These are phyloP conservation scores for Chlorella vulgaris DNA, from an alignment of 139 green algal species.

Conservation along the genomic window DNA sequence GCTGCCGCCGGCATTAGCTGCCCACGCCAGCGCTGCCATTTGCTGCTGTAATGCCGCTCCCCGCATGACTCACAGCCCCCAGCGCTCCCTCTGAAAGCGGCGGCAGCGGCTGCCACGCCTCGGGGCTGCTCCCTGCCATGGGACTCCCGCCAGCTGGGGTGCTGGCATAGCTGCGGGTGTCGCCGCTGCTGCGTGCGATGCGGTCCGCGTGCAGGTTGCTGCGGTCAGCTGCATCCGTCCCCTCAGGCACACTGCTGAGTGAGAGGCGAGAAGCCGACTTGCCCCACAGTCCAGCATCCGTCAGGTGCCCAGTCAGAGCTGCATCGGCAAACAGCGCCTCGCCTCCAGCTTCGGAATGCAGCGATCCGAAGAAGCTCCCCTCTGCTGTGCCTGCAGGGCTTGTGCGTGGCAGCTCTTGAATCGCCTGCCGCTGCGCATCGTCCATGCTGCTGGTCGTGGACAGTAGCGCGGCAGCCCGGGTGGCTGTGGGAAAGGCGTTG, in stretches of 20 bases:
- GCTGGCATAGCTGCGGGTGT: too few species aligned
- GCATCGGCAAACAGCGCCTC: neutral
- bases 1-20: neutral
- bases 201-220: neutral
- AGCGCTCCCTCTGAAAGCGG: neutral
- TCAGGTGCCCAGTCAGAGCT: too few species aligned
- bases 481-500: constrained; percentile 19
- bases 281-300: too few species aligned
- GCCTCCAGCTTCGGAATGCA: too few species aligned
- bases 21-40: neutral
- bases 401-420: neutral
- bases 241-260: neutral
- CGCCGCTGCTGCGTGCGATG: neutral
- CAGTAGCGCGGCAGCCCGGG: constrained; percentile 3
- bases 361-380: too few species aligned
- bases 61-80: neutral
- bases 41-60: neutral
- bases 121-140: neutral
- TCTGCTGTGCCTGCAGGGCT: too few species aligned
- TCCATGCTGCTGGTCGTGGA: neutral
- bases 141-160: neutral
- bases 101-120: neutral
- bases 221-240: neutral
- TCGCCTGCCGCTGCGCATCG: neutral
- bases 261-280: neutral